Base-by-base conservation (phyloP, 2,329 filamentous ascomycete species). In the Microsporum canis region DNA sequence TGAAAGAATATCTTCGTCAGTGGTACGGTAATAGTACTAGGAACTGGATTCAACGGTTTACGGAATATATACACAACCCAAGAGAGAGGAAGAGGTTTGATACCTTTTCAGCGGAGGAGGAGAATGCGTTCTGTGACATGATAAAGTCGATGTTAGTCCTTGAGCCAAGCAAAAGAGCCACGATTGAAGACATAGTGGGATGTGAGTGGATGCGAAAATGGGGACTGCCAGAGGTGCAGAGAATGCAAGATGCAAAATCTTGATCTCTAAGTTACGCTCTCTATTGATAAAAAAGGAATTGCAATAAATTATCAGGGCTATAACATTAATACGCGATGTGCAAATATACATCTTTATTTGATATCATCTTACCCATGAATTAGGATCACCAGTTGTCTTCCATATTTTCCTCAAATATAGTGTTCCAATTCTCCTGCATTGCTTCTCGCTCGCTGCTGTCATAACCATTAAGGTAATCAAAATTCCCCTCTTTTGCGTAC, bases 151-250 rank as follows among this genome's bases (percentile, higher is more conserved):
- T 66, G 62, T 55, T 66, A 29, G 65, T 63, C 12, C 51, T 66
- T 56, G 63, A 66, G 27, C 64, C 65, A 8, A 55, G 59, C 7
- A 23, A 66, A 51, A 61, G 65, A 31, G 63, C 63, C 39, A 64
- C 62, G 2, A 65, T 65, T 41, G 61, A 66, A 31, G 62, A 65
- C 27, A 58, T 65, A 6, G 43, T 65, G 39, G n/a, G n/a, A 14
- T 66, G 57, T 43, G 61, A 68, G 41, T 68, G 65, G 66, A 68
- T 67, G 62, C 63, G 64, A 56, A 45, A 49, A 60, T 66, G 66
- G 66, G 65, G 58, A 0, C 23, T 66, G 14, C 43, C 41, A 17
- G 45, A 59, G 29, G 12, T 51, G 39, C 58, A 49, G 33, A 49
- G n/a, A 23, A 49, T 59, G 43, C 14, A 38, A 39, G 23, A 59